phyloP scores from a whole-genome alignment of 306 rosid genomes.

The Malus sieversii region DNA sequence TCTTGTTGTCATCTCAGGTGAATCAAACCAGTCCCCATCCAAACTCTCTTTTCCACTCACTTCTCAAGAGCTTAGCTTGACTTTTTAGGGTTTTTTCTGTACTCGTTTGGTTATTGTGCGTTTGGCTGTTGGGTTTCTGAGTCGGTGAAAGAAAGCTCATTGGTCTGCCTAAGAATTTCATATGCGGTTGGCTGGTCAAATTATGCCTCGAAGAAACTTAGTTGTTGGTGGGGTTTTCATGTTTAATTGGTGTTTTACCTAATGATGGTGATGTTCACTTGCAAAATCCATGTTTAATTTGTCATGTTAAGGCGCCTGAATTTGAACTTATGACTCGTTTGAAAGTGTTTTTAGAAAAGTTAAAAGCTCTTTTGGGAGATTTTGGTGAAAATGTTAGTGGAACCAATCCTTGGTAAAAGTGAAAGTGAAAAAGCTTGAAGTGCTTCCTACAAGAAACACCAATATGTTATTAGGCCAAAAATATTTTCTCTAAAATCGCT shows the following conservation, averaged over 20 bases:
- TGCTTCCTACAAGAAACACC: rapidly evolving
- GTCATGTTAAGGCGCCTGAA: neutral
- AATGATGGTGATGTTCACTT: neutral
- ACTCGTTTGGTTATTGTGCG: neutral
- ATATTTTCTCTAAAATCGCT: no score
- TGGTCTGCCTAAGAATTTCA: neutral
- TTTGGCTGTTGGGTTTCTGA: neutral
- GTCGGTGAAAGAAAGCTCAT: neutral
- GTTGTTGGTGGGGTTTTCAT: slow-evolving; percentile 33
- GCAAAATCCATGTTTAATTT: neutral
- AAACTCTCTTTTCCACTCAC: slow-evolving; percentile 8
- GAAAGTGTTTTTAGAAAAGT: no score
- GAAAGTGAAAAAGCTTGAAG: no score
- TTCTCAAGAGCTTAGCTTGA: neutral
- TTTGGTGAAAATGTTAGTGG: no score
- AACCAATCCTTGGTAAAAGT: no score
- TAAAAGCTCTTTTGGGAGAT: no score
- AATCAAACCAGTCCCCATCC: slow-evolving; percentile 1
- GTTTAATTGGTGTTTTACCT: slow-evolving; percentile 8
- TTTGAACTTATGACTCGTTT: no score
- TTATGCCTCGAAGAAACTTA: slow-evolving; percentile 26
- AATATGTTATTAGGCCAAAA: no score
- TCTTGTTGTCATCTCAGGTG: slow-evolving; percentile 14
- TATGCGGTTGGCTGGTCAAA: slow-evolving; percentile 25
- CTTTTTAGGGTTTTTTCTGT: neutral